These are phyloP conservation scores for Phytophthora uliginosa DNA, from an alignment of 352 stramenopile genomes.

Conservation along the genomic window DNA sequence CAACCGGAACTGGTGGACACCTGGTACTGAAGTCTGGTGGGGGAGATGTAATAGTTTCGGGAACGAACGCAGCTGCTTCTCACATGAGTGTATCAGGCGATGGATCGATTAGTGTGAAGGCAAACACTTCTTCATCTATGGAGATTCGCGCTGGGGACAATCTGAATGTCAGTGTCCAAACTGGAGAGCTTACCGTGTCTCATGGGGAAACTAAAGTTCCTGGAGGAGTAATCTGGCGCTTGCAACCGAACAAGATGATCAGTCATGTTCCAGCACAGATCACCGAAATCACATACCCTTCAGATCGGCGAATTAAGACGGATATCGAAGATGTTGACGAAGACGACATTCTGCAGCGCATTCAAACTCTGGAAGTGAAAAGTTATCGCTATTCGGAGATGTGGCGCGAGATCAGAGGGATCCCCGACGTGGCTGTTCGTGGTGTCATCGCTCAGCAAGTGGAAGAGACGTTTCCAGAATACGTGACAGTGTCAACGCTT, in stretches of 20 bases:
- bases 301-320: conserved; percentile 94
- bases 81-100: conserved; percentile 36
- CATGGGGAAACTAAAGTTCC: conserved; percentile 56
- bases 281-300: conserved; percentile 93
- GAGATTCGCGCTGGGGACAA: conserved; percentile 58
- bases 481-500: conserved; percentile 91
- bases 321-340: conserved; percentile 92
- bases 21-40: conserved; percentile 41
- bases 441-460: conserved; percentile 96
- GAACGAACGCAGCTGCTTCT: conserved; percentile 27
- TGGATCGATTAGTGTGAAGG: conserved; percentile 51
- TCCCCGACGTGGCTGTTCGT: conserved; percentile 80
- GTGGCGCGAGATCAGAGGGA: conserved; percentile 90
- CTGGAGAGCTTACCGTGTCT: conserved; percentile 62
- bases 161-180: conserved; percentile 58
- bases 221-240: conserved; percentile 56
- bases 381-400: conserved; percentile 93
- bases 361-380: conserved; percentile 91
- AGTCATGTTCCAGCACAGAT: conserved; percentile 90
- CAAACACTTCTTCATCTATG: conserved; percentile 41
- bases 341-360: conserved; percentile 90
- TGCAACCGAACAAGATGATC: conserved; percentile 71
- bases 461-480: conserved; percentile 92
- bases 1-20: conserved; percentile 24
- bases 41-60: conserved; percentile 34